Percentiles rank a stretch among this genome's conserved stretches.
Evolutionary conservation across 176 grass and related monocot genomes (phyloP).

Genomic region (Tillandsia fasciculata): DNA sequence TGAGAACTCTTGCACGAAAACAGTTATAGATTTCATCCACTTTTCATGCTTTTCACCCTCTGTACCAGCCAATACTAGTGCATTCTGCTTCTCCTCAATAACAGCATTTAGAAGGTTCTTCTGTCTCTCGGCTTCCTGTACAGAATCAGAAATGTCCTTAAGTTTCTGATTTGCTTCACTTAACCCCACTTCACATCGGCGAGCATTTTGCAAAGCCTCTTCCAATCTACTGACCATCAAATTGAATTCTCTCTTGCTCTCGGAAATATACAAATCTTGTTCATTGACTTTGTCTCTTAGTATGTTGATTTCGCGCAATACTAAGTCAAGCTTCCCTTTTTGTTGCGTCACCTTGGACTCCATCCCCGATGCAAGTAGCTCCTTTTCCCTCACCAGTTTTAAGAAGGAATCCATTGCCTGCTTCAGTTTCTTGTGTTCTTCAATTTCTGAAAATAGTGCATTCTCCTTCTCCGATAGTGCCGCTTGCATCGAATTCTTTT

Average conservation of each 20-base stretch:
- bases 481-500: background rate
- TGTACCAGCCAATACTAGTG: background rate
- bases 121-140: conserved; percentile 19
- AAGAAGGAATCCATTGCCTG: conserved; percentile 16
- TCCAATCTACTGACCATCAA: conserved; percentile 16
- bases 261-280: conserved; percentile 21
- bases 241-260: conserved; percentile 18
- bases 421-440: conserved; percentile 24
- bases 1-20: conserved; percentile 19
- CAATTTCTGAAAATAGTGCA: conserved; percentile 22
- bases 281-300: conserved; percentile 18
- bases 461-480: conserved; percentile 8
- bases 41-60: conserved; percentile 10
- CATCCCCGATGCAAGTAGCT: conserved; percentile 13
- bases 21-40: conserved; percentile 16
- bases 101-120: background rate
- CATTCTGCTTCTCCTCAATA: conserved; percentile 3
- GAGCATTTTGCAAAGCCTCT: conserved; percentile 12
- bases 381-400: conserved; percentile 22
- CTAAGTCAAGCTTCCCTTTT: conserved; percentile 14
- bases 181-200: conserved; percentile 15
- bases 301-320: conserved; percentile 12
- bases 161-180: conserved; percentile 19
- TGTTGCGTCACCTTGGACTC: conserved; percentile 19
- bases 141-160: conserved; percentile 6